Evolutionary conservation across 192 early-diverging fungal species (phyloP), one percentile per base, ranked within the genome.

Genomic region (Backusella westeae): DNA sequence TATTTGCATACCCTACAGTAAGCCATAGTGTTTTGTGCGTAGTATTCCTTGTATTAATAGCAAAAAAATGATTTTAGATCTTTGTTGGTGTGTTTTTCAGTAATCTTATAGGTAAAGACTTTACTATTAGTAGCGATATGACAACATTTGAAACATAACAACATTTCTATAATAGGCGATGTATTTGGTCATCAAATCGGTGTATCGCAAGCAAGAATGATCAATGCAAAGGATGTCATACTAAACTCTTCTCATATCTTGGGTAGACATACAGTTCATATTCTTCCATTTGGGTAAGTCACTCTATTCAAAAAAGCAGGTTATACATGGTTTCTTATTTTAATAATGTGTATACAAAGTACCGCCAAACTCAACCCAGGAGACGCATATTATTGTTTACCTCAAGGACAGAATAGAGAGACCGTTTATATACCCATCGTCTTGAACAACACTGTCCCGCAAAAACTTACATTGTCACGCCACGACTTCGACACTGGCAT

Each of bases 351-450:
- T 32, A 32, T 32, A 32, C 32, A 63, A 68, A 84, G 87, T 46
- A 81, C 87, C 9, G 87, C 85, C 8, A 81, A 85, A 42, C 70
- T 88, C 19, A 88, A 88, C 32, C 83, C 81, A 5, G 69, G 80
- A 15, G 81, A 88, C 67, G 75, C 80, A 23, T 82, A 76, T 21
- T 88, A 75, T 65, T 88, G 87, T 34, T 76, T 88, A n/a, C 80
- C 87, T 6, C 26, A 75, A 10, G 78, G 77, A 32, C 21, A 80
- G 67, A 79, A 71, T n/a, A 63, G 73, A 23, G 70, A 65, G 19
- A 73, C 77, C 41, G 67, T 80, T 12, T 59, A 77, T 65, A 77
- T 83, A 32, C 83, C 81, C 17, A 74, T 86, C 32, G 65, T 82
- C 23, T 71, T 86, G 23, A 84, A 84, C 69, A 84, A 84, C 53